Percentiles rank a stretch among this genome's conserved stretches.
Conservation (phyloP, 2,329 filamentous ascomycete genomes). For the Nothophoma quercina region DNA sequence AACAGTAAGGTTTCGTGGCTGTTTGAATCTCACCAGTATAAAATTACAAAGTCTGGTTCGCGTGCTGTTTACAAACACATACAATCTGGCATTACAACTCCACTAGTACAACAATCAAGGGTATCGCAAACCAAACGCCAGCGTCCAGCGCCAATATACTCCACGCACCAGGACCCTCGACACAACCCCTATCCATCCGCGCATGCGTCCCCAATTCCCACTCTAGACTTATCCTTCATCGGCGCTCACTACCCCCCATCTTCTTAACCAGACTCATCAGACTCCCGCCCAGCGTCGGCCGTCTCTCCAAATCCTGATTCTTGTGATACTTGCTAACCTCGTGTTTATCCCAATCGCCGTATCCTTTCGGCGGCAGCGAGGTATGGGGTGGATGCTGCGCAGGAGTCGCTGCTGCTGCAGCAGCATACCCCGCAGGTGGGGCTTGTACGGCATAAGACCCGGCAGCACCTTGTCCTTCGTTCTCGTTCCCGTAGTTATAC, state of each 20-base stretch:
- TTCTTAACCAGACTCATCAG: constrained; percentile 27
- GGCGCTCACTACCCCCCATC: constrained; percentile 20
- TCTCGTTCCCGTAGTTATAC: not conserved
- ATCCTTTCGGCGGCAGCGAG: constrained; percentile 5
- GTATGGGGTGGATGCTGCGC: no score
- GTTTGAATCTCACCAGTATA: no score
- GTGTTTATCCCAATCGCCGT: constrained; percentile 22
- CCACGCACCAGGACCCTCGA: not conserved
- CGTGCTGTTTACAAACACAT: no score
- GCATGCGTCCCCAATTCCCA: no score
- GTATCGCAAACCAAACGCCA: constrained; percentile 15
- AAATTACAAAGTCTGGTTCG: no score
- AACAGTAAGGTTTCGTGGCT: no score
- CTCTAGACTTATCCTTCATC: constrained; percentile 3
- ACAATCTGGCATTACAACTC: not conserved
- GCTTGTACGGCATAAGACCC: no score
- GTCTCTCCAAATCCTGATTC: constrained; percentile 28
- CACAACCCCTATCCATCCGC: not conserved
- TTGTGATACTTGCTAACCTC: constrained; percentile 25
- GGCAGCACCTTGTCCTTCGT: not conserved
- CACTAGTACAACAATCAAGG: not conserved
- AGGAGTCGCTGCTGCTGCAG: no score
- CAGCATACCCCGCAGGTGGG: no score
- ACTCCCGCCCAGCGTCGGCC: constrained; percentile 41
- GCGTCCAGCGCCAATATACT: constrained; percentile 18